Evolutionary conservation across 305 asterid genomes (phyloP), one percentile per base, ranked within the genome.

Genomic region (Coffea humblotiana): DNA sequence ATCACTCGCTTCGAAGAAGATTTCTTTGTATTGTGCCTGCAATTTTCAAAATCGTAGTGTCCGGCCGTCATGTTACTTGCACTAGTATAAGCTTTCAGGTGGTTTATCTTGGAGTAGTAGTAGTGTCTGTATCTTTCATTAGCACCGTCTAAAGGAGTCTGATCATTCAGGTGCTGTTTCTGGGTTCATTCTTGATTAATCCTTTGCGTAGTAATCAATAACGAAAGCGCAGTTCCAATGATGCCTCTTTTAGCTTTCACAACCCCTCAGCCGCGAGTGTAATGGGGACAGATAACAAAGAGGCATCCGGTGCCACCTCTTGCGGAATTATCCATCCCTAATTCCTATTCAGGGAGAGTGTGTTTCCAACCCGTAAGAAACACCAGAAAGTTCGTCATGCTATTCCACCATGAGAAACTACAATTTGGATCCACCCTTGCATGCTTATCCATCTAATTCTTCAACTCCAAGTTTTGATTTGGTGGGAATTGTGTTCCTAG

Each of bases 361-460:
- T 23, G 12, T 63, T 56, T 68, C 76, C 79, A 18, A 25, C 79
- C 79, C 77, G 84, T 77, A 80, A 76, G 69, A 45, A 66, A 29
- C 58, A 13, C 37, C 14, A 25, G 74, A 80, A 77, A 45, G 70
- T 32, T 80, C 58, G 69, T 58, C 37, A 12, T 47, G 32, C 11
- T 64, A 54, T 77, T 66, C 83, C 83, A n/a, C 74, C 54, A 58
- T 72, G 0, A 48, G 74, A 76, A 76, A 43, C 64, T 51, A 37
- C 56, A 63, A 48, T 35, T 16, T 51, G 5, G 8, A 43, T 60
- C 54, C 18, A 15, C 29, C 10, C 13, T 7, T 74, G 47, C 35
- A 76, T 60, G 40, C 32, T 75, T 70, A 21, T 81, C 74, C 45
- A 54, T 5, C 29, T 29, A 29, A 5, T 77, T 37, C 43, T 37